phyloP scores from a whole-genome alignment of 148 eudicot genomes.

The Nyssa sinensis region DNA sequence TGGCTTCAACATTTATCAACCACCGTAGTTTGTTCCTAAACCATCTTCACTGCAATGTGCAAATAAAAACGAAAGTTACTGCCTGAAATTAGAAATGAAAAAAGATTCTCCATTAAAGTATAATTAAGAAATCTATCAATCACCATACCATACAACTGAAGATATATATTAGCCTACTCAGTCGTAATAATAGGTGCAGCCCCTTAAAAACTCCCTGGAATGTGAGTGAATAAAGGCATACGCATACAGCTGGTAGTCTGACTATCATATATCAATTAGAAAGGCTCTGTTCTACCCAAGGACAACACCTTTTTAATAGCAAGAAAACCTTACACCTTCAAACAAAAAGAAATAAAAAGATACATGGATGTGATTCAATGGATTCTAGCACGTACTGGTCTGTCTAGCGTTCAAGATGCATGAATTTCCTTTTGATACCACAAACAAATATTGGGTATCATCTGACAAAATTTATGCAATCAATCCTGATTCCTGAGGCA shows the following conservation, averaged over 20 bases:
- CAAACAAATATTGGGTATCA: too few relatives aligned
- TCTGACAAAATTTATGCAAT: too few relatives aligned
- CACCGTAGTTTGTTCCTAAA: background rate
- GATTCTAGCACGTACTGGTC: too few relatives aligned
- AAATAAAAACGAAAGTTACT: background rate
- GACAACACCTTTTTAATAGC: background rate
- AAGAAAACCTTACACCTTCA: background rate
- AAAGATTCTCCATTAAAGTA: background rate
- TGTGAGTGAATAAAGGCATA: background rate
- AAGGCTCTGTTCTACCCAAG: background rate
- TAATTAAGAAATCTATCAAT: background rate
- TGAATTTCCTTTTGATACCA: background rate
- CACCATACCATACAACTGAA: background rate
- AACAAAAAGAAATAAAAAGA: background rate
- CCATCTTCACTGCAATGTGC: conserved; percentile 10
- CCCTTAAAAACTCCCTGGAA: background rate
- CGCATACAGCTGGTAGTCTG: background rate
- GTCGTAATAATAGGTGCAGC: background rate
- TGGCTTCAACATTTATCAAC: background rate
- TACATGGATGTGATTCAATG: too few relatives aligned
- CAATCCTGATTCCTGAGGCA: too few relatives aligned
- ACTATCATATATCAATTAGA: background rate
- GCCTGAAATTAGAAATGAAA: background rate
- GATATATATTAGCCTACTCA: too few relatives aligned
- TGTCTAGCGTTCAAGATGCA: background rate